Percentiles rank a stretch among this genome's conserved stretches.
Evolutionary conservation across 2,329 filamentous ascomycete genomes (phyloP).

Genomic region (Colletotrichum spaethianum): DNA sequence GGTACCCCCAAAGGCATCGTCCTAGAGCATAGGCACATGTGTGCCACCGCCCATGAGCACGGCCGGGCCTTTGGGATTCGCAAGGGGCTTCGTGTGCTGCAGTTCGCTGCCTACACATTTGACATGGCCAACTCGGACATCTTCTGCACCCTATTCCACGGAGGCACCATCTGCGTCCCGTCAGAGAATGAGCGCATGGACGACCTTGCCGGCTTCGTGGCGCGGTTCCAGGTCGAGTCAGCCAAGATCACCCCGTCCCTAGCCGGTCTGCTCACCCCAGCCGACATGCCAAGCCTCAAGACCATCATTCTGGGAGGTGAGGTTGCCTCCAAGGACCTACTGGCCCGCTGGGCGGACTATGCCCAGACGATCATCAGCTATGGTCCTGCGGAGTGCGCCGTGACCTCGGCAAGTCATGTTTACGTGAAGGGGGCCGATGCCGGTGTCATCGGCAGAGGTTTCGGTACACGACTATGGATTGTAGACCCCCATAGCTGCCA

Average conservation of each 20-base stretch:
- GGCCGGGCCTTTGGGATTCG: constrained; percentile 20
- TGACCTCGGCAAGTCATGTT: not conserved
- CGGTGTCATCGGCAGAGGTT: not conserved
- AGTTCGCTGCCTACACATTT: constrained; percentile 43
- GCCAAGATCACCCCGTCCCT: constrained; percentile 41
- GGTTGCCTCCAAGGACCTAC: too few relatives aligned
- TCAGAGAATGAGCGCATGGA: constrained; percentile 36
- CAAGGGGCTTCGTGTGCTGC: constrained; percentile 36
- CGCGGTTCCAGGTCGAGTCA: constrained; percentile 7
- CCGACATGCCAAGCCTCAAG: constrained; percentile 22
- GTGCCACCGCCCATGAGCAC: constrained; percentile 7
- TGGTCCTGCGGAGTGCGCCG: not conserved
- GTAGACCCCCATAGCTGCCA: not conserved
- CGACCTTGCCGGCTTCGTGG: constrained; percentile 33
- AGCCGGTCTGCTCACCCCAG: constrained; percentile 27
- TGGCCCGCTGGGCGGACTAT: too few relatives aligned
- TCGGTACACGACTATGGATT: not conserved
- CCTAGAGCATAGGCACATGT: constrained; percentile 37
- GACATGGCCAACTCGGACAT: constrained; percentile 39
- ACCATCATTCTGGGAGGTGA: not conserved
- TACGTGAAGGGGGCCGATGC: not conserved
- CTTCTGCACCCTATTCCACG: constrained; percentile 31
- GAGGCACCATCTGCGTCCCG: constrained; percentile 41
- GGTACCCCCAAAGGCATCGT: constrained; percentile 43
- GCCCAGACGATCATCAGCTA: not conserved